Percentiles rank a stretch among this genome's conserved stretches.
These are phyloP conservation scores for Cladochytrium tenue DNA, from an alignment of 371 early-diverging fungal species.

Conservation along the genomic window DNA sequence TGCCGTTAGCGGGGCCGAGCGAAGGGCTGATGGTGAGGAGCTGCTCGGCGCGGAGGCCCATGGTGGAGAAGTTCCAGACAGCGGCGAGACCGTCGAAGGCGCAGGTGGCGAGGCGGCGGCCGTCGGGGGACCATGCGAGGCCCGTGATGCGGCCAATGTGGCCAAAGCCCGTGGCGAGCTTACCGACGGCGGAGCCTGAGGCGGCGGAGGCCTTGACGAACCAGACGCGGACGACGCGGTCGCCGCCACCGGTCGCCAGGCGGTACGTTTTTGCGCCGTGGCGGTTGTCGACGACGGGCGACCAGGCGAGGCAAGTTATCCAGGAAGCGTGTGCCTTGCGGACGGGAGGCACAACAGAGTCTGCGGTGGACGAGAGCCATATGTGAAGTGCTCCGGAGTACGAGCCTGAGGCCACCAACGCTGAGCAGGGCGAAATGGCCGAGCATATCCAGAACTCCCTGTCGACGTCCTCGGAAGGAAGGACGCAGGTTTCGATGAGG, in stretches of 20 bases:
- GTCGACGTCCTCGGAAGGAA: too few relatives aligned
- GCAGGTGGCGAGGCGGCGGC: neutral
- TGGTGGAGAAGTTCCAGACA: neutral
- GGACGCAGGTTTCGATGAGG: too few relatives aligned
- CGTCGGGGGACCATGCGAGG: neutral
- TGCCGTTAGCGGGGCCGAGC: neutral
- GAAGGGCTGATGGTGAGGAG: neutral
- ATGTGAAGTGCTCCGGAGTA: neutral
- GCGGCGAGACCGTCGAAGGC: neutral
- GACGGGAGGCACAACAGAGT: too few relatives aligned
- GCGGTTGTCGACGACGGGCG: neutral
- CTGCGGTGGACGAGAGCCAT: neutral
- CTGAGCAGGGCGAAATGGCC: neutral
- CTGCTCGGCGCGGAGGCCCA: neutral
- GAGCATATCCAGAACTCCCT: neutral
- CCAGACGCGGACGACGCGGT: constrained; percentile 1
- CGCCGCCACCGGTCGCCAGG: neutral
- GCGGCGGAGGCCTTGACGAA: neutral
- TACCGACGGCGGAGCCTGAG: neutral
- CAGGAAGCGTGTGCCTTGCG: neutral
- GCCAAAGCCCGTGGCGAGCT: neutral
- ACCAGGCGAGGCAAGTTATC: neutral
- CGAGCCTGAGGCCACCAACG: neutral
- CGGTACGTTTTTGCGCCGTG: too few relatives aligned
- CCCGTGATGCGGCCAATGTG: neutral